Evolutionary conservation across 805 yeast genomes (phyloP).

Genomic region (Hyphopichia homilentoma): DNA sequence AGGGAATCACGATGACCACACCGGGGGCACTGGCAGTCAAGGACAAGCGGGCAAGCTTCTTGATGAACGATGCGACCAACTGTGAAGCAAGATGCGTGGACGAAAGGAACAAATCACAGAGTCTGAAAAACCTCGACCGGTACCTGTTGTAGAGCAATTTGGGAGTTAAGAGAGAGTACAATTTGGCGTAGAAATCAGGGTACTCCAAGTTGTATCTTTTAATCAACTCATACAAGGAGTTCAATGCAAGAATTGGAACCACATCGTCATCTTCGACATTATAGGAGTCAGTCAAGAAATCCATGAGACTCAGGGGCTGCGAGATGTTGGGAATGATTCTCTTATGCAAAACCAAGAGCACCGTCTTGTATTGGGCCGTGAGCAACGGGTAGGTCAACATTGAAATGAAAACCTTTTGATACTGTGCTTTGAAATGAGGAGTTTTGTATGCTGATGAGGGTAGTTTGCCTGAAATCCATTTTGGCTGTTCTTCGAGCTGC

Average conservation of each 20-base stretch:
- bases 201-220: conserved; percentile 80
- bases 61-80: conserved; percentile 85
- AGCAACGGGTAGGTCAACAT: conserved; percentile 49
- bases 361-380: conserved; percentile 60
- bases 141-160: conserved; percentile 72
- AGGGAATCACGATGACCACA: conserved; percentile 82
- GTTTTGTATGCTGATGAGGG: conserved; percentile 35
- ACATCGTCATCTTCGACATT: conserved; percentile 43
- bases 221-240: conserved; percentile 85
- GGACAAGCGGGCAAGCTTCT: conserved; percentile 70
- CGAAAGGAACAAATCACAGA: conserved; percentile 78
- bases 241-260: conserved; percentile 73
- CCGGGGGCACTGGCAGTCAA: conserved; percentile 85
- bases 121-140: conserved; percentile 82
- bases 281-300: conserved; percentile 86
- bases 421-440: conserved; percentile 53
- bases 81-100: conserved; percentile 85
- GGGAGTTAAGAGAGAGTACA: conserved; percentile 77
- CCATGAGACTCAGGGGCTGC: conserved; percentile 84
- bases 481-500: conserved; percentile 24
- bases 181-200: conserved; percentile 81
- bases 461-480: conserved; percentile 29
- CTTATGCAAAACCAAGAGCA: conserved; percentile 72
- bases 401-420: conserved; percentile 66
- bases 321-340: conserved; percentile 77